Percentiles rank a stretch among this genome's conserved stretches.
phyloP scores from a whole-genome alignment of 148 eudicot species.

The Nyssa sinensis region DNA sequence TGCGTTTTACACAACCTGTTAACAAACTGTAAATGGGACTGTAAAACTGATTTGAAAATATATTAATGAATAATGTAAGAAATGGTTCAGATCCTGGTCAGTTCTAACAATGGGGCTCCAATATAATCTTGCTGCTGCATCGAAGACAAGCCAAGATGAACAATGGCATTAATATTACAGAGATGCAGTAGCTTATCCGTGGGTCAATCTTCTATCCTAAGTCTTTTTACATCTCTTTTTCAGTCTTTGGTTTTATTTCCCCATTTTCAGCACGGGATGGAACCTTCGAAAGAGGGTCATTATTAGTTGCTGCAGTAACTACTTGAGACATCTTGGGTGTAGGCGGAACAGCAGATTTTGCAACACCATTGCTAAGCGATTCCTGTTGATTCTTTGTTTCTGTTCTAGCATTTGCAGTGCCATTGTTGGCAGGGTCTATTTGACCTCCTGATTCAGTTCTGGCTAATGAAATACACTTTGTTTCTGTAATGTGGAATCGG shows the following conservation, averaged over 20 bases:
- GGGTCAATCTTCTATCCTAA: slow-evolving; percentile 16
- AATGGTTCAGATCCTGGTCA: slow-evolving; percentile 5
- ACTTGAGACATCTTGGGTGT: slow-evolving; percentile 25
- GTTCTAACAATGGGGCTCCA: neutral
- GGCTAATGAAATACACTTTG: slow-evolving; percentile 58
- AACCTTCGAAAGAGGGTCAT: slow-evolving; percentile 28
- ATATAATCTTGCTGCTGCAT: slow-evolving; percentile 11
- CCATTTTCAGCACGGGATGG: slow-evolving; percentile 42
- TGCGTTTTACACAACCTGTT: slow-evolving; percentile 14
- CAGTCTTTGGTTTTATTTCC: slow-evolving; percentile 37
- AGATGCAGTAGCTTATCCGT: slow-evolving; percentile 14
- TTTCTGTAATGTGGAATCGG: slow-evolving; percentile 46
- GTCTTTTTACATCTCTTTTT: slow-evolving; percentile 21
- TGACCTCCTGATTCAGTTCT: slow-evolving; percentile 42
- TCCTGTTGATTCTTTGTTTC: slow-evolving; percentile 41
- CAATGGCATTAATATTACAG: slow-evolving; percentile 16
- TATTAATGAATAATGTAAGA: slow-evolving; percentile 8
- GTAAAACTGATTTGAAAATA: slow-evolving; percentile 9
- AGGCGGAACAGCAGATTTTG: slow-evolving; percentile 27
- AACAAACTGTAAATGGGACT: slow-evolving; percentile 5
- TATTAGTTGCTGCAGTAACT: slow-evolving; percentile 30
- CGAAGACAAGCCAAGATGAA: slow-evolving; percentile 8
- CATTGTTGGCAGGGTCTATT: slow-evolving; percentile 38
- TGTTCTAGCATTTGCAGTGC: slow-evolving; percentile 27
- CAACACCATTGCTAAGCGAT: slow-evolving; percentile 39